Conservation (phyloP, 2,329 filamentous ascomycete species). For the Escovopsis sp. region DNA sequence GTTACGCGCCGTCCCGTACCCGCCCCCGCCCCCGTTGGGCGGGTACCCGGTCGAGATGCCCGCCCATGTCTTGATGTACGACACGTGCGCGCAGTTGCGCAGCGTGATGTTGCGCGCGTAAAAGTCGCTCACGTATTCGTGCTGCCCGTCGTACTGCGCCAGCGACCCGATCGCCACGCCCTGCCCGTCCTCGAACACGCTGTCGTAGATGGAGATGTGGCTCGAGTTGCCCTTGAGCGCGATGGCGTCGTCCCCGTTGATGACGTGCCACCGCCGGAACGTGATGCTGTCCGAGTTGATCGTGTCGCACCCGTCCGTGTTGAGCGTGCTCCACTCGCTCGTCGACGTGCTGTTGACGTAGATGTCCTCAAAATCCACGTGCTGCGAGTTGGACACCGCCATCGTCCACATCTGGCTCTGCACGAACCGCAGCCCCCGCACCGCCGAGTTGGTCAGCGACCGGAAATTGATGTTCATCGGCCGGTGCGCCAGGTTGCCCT, state of each 20-base stretch:
- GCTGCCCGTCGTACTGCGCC: conserved; percentile 34
- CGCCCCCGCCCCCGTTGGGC: conserved; percentile 44
- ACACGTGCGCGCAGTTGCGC: conserved; percentile 29
- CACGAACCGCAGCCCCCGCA: conserved; percentile 35
- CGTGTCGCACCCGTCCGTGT: conserved; percentile 34
- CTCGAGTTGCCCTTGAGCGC: conserved; percentile 40
- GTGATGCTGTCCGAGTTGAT: conserved; percentile 37
- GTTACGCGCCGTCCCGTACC: conserved; percentile 26
- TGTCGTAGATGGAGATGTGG: conserved; percentile 36
- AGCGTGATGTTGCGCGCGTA: conserved; percentile 31
- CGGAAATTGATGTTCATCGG: conserved; percentile 36
- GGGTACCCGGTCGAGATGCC: conserved; percentile 34
- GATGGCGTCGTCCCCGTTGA: conserved; percentile 39
- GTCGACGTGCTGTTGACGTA: conserved; percentile 35
- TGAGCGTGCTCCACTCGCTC: conserved; percentile 18
- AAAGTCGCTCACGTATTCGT: conserved; percentile 36
- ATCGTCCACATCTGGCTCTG: conserved; percentile 48
- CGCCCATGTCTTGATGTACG: conserved; percentile 47
- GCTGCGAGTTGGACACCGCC: conserved; percentile 33
- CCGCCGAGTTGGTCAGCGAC: conserved; percentile 30
- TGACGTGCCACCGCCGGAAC: conserved; percentile 33
- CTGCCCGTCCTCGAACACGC: conserved; percentile 31
- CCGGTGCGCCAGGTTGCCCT: conserved; percentile 31
- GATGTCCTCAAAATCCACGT: conserved; percentile 34
- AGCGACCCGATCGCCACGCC: conserved; percentile 44